These are phyloP conservation scores for Candida taoyuanica DNA, from an alignment of 805 yeast species.

Conservation along the genomic window DNA sequence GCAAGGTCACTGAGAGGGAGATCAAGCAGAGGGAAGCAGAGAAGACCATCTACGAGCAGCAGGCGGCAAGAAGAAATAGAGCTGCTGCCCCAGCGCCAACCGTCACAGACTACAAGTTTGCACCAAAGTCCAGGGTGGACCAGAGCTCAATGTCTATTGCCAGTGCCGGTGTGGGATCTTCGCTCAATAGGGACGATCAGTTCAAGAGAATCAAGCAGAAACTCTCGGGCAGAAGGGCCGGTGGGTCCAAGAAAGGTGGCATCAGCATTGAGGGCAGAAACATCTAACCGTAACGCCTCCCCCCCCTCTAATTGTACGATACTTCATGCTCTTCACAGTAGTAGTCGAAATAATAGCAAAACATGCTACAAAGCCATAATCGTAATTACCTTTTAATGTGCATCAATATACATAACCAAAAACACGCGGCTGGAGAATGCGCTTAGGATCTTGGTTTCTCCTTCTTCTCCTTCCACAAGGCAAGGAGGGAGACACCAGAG, in stretches of 20 bases:
- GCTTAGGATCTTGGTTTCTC: conserved; percentile 99
- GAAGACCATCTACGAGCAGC: conserved; percentile 75
- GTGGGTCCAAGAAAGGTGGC: conserved; percentile 51
- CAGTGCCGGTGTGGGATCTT: conserved; percentile 46
- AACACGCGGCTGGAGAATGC: conserved; percentile 14
- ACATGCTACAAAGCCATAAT: not conserved
- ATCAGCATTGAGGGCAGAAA: conserved; percentile 59
- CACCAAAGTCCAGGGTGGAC: conserved; percentile 69
- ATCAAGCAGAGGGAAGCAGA: conserved; percentile 28
- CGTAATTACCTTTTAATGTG: conserved; percentile 16
- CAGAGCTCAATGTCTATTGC: conserved; percentile 31
- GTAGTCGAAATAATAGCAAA: too few relatives aligned
- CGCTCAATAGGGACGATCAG: conserved; percentile 65
- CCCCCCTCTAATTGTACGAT: too few relatives aligned
- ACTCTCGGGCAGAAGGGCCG: conserved; percentile 26
- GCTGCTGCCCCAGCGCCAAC: conserved; percentile 95
- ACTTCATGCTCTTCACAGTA: too few relatives aligned
- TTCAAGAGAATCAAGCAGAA: conserved; percentile 66
- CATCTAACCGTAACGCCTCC: too few relatives aligned
- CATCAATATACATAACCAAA: conserved; percentile 27
- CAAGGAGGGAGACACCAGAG: conserved; percentile 98
- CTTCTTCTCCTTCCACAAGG: conserved; percentile 99
- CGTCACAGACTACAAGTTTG: conserved; percentile 83
- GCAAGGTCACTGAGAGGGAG: conserved; percentile 5
- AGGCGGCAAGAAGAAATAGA: conserved; percentile 86